Conservation (phyloP, 257 asterid species). For the Scutellaria barbata region DNA sequence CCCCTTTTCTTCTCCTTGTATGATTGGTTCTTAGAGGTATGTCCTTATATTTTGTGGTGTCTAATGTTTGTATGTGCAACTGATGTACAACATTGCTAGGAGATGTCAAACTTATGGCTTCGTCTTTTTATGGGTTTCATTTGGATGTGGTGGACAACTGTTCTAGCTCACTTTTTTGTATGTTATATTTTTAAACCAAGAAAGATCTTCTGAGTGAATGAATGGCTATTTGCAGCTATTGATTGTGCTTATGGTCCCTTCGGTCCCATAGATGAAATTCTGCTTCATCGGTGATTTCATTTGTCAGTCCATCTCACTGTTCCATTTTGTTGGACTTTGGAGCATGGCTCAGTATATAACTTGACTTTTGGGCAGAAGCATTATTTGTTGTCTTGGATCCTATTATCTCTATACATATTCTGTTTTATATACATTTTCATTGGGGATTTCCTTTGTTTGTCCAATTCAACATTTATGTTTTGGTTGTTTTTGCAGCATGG, state of each 20-base stretch:
- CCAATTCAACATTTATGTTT: slow-evolving; percentile 35
- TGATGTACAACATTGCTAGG: not conserved
- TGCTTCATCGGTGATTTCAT: slow-evolving; percentile 15
- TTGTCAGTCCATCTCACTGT: slow-evolving; percentile 30
- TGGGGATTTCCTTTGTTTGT: slow-evolving; percentile 4
- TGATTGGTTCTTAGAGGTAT: slow-evolving; percentile 95
- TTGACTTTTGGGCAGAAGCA: slow-evolving; percentile 81
- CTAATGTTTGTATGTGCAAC: not conserved
- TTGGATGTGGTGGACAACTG: not conserved
- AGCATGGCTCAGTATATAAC: slow-evolving; percentile 78
- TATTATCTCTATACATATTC: slow-evolving; percentile 65
- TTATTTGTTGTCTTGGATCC: slow-evolving; percentile 77
- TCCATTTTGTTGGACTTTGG: slow-evolving; percentile 40
- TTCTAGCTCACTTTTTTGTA: not conserved
- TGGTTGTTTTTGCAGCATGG: slow-evolving; percentile 75
- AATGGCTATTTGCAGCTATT: not conserved
- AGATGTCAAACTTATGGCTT: slow-evolving; percentile 9
- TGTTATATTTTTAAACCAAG: not conserved
- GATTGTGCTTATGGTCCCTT: not conserved
- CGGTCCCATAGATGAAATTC: not conserved
- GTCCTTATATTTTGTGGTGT: slow-evolving; percentile 5
- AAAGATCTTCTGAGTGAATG: not conserved
- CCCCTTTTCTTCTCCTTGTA: slow-evolving; percentile 90
- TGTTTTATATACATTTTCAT: slow-evolving; percentile 73
- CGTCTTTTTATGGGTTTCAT: slow-evolving; percentile 19